A percentile compares a stretch with the other conserved stretches of the same genome.
Evolutionary conservation across 768 basidiomycete genomes (phyloP).

Genomic region (Suillus hirtellus): DNA sequence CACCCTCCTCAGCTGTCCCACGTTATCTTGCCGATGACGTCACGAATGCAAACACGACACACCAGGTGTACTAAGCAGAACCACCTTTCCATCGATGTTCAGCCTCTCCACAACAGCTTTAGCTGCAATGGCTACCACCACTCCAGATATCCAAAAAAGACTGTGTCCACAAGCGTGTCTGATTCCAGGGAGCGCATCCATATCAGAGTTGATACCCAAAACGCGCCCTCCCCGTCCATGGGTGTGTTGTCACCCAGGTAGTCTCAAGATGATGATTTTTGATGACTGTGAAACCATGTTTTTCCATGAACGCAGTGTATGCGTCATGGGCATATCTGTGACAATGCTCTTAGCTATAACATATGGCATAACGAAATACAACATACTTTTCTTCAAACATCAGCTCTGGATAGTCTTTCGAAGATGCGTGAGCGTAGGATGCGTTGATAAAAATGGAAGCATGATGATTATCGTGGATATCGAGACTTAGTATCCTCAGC

Average conservation of each 20-base stretch:
- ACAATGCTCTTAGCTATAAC: not conserved
- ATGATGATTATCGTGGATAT: constrained; percentile 59
- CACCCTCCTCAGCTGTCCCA: too few relatives aligned
- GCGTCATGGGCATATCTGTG: constrained; percentile 64
- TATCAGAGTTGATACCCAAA: constrained; percentile 76
- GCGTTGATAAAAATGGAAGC: not conserved
- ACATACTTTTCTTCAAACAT: constrained; percentile 65
- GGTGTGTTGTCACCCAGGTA: constrained; percentile 62
- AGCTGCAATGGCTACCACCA: constrained; percentile 64
- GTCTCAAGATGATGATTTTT: constrained; percentile 60
- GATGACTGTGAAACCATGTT: constrained; percentile 59
- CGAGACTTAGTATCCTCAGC: constrained; percentile 63
- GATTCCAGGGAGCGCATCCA: constrained; percentile 53
- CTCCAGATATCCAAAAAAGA: constrained; percentile 68
- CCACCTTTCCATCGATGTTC: constrained; percentile 60
- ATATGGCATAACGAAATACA: not conserved
- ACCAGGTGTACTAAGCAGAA: too few relatives aligned
- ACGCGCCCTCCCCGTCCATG: constrained; percentile 61
- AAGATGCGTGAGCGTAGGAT: not conserved
- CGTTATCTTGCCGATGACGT: too few relatives aligned
- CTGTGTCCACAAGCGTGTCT: constrained; percentile 78
- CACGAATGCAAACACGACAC: too few relatives aligned
- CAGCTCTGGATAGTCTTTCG: constrained; percentile 68
- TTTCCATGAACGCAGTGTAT: constrained; percentile 63
- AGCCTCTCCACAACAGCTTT: constrained; percentile 57